Percentiles rank a stretch among this genome's conserved stretches.
These are phyloP conservation scores for Boeremia exigua DNA, from an alignment of 2,329 filamentous ascomycete species.

Conservation along the genomic window DNA sequence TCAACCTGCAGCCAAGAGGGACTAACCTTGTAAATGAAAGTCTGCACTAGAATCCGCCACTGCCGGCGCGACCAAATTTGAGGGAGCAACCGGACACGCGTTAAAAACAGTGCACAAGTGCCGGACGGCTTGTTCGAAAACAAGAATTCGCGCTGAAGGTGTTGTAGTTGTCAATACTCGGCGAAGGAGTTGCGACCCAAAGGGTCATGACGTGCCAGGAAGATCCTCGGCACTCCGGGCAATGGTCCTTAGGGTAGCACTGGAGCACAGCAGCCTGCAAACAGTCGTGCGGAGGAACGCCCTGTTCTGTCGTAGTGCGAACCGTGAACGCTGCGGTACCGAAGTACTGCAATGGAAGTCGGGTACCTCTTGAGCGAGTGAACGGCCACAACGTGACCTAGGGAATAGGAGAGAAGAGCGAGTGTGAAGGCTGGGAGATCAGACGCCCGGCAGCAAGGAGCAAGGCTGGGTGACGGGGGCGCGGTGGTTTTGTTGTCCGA, in stretches of 20 bases:
- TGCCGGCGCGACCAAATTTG: conserved; percentile 11
- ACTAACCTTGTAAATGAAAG: conserved; percentile 19
- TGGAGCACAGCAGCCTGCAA: conserved; percentile 14
- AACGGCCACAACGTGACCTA: conserved; percentile 2
- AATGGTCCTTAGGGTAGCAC: conserved; percentile 3
- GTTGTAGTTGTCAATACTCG: background rate
- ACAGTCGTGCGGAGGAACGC: conserved; percentile 17
- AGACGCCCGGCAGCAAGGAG: conserved; percentile 17
- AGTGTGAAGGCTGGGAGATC: conserved; percentile 26
- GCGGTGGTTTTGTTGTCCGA: conserved; percentile 28
- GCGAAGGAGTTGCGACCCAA: background rate
- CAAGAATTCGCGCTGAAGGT: background rate
- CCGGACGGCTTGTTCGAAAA: background rate
- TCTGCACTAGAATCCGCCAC: conserved; percentile 15
- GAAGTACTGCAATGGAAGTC: conserved; percentile 6
- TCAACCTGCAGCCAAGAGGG: conserved; percentile 19
- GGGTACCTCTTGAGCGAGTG: conserved; percentile 10
- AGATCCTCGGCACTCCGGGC: background rate
- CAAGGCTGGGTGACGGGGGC: conserved; percentile 23
- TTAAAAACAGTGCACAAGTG: background rate
- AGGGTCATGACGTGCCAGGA: conserved; percentile 14
- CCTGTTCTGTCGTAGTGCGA: conserved; percentile 22
- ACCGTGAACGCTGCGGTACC: conserved; percentile 7
- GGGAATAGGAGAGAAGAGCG: conserved; percentile 28
- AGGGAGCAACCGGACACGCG: background rate